Conservation (phyloP, 1,284 basidiomycete species). For the Xerocomus nothofagi region DNA sequence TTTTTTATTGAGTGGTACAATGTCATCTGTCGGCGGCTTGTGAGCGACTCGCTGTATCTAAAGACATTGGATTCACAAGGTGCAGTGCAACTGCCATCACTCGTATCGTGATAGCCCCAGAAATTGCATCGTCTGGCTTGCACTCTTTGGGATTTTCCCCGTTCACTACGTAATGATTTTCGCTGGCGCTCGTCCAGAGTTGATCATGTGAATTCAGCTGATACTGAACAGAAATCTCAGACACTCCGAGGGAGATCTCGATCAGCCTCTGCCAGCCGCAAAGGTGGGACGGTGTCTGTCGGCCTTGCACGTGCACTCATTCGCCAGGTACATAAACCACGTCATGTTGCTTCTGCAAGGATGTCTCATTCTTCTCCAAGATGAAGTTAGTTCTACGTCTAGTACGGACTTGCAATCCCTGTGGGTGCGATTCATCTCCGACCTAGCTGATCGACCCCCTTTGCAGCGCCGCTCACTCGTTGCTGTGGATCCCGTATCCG, state of each 20-base stretch:
- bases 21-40: too few relatives aligned
- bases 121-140: neutral
- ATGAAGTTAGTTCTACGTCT: conserved; percentile 9
- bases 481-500: neutral
- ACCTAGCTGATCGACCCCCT: conserved; percentile 10
- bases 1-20: neutral
- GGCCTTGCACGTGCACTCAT: conserved; percentile 19
- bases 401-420: conserved; percentile 2
- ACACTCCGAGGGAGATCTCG: too few relatives aligned
- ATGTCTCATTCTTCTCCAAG: neutral
- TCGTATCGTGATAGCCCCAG: neutral
- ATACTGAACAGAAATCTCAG: neutral
- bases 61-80: too few relatives aligned
- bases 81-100: too few relatives aligned
- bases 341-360: neutral
- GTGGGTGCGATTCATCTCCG: conserved; percentile 6
- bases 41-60: too few relatives aligned
- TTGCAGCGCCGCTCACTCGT: conserved; percentile 10
- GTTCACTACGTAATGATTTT: neutral
- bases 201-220: neutral
- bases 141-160: too few relatives aligned
- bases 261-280: conserved; percentile 13
- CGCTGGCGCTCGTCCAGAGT: too few relatives aligned
- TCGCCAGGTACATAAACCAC: conserved; percentile 12
- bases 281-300: conserved; percentile 7